Evolutionary conservation across 2,329 filamentous ascomycete species (phyloP), one percentile per base, ranked within the genome.

Genomic region (Penicillium sp.): DNA sequence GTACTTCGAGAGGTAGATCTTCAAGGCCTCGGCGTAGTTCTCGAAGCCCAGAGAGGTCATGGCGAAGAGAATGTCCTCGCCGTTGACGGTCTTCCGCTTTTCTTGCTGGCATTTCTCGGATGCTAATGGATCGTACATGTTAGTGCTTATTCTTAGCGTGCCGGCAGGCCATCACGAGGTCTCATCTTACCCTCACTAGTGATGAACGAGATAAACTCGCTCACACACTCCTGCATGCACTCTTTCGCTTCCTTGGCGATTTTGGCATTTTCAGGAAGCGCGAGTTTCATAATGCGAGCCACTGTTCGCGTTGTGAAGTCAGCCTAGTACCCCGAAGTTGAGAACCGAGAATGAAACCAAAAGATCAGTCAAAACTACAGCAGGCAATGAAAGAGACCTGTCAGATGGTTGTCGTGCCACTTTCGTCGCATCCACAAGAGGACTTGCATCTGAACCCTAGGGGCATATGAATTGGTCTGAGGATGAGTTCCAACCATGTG

Each of bases 151-250:
- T 45, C 35, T 43, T 9, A 39, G 37, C 4, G 18, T 18, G n/a
- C 47, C 5, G 2, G 39, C 35, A 24, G 39, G 32, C 6, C 38
- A 26, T 7, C 4, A 44, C 6, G n/a, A 24, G 24, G 32, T 25
- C 32, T 11, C 3, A 26, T 75, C 86, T 66, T 71, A 95, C 93
- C 93, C 80, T 98, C 93, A 70, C 91, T 97, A 33, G 93, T 98
- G 67, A 98, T 97, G 78, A 98, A 98, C 5, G 89, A 95, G 76
- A 98, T 98, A 72, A 98, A 98, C 74, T 98, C 93, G 83, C 90
- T 96, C 50, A 98, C 93, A 67, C 93, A 98, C 72, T 98, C 93
- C 72, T 98, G 93, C 93, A 98, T 97, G 74, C 93, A 98, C 70
- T 98, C 93, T 72, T 98, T 98, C 47, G 93, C 93, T 69, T 98